These are phyloP conservation scores for Paecilomyces dactylethromorphus DNA, from an alignment of 2,329 filamentous ascomycete genomes.

Conservation along the genomic window DNA sequence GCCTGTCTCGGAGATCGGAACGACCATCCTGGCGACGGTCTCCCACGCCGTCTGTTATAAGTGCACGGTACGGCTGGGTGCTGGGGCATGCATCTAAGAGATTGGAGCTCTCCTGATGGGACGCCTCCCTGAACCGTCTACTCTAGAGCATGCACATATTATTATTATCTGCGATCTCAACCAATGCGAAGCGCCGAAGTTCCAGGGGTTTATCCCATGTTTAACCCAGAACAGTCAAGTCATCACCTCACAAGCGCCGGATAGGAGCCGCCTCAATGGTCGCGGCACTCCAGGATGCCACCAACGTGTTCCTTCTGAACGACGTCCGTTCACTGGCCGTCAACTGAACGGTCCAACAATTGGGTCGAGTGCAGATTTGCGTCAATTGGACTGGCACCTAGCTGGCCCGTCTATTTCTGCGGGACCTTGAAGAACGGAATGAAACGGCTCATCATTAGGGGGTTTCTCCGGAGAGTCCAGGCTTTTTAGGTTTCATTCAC, in stretches of 20 bases:
- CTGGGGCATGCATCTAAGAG: background rate
- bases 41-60: background rate
- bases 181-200: background rate
- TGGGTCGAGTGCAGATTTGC: background rate
- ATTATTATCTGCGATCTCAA: background rate
- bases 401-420: background rate
- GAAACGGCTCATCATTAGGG: background rate
- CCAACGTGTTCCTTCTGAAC: background rate
- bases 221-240: background rate
- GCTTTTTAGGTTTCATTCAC: background rate
- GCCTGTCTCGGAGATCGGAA: background rate
- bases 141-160: background rate
- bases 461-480: background rate
- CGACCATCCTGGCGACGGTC: background rate
- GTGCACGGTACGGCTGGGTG: background rate
- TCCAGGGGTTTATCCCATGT: background rate
- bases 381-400: background rate
- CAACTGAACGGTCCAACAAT: background rate
- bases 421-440: background rate
- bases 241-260: background rate
- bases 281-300: conserved; percentile 1
- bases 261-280: background rate
- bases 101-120: background rate
- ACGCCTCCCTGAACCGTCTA: background rate
- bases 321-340: background rate